Evolutionary conservation across 441 rosid genomes (phyloP).

Genomic region (Syzygium syzygioides): DNA sequence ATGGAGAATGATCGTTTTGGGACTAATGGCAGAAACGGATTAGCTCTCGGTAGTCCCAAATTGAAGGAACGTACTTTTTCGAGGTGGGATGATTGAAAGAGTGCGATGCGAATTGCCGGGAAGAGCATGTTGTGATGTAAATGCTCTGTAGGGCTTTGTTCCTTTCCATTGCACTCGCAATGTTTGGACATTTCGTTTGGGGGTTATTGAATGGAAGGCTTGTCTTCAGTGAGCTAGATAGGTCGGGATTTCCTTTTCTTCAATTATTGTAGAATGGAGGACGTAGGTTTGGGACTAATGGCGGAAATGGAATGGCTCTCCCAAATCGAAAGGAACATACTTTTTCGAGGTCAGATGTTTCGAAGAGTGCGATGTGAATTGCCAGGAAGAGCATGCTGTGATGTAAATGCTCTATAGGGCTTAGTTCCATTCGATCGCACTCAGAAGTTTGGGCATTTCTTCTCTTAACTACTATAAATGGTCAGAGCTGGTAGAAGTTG

Average conservation of each 20-base stretch:
- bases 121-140: background rate
- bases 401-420: background rate
- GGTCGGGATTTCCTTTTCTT: background rate
- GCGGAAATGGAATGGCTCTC: background rate
- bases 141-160: background rate
- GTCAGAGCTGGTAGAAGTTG: background rate
- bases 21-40: background rate
- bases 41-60: background rate
- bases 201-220: too few relatives aligned
- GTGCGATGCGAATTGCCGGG: background rate
- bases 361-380: background rate
- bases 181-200: background rate
- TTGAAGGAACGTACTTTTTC: background rate
- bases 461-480: background rate
- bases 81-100: background rate
- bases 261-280: background rate
- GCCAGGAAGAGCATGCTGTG: background rate
- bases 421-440: background rate
- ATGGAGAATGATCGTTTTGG: background rate
- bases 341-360: background rate
- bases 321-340: background rate
- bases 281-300: background rate
- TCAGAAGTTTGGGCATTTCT: background rate
- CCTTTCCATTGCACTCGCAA: background rate
- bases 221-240: background rate